Evolutionary conservation across 257 asterid genomes (phyloP).

Genomic region (Solanum phureja): DNA sequence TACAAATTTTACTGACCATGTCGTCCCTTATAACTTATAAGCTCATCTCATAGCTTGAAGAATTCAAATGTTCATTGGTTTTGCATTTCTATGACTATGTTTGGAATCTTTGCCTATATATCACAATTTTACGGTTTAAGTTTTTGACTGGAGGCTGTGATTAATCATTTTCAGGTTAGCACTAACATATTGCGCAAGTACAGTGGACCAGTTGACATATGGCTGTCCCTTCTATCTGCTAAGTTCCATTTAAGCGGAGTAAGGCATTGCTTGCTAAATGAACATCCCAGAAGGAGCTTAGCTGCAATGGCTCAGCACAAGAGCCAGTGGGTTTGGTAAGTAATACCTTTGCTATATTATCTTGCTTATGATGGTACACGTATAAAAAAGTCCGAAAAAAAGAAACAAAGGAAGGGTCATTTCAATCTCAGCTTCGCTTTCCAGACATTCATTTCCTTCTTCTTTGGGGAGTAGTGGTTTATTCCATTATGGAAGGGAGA

Average conservation of each 20-base stretch:
- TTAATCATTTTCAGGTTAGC: constrained; percentile 44
- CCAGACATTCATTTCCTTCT: not conserved
- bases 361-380: not conserved
- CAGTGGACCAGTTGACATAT: constrained; percentile 67
- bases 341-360: not conserved
- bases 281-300: constrained; percentile 48
- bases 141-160: not conserved
- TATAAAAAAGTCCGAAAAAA: not conserved
- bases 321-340: constrained; percentile 94
- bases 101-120: not conserved
- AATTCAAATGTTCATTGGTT: not conserved
- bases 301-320: constrained; percentile 84
- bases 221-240: constrained; percentile 49
- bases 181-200: constrained; percentile 69
- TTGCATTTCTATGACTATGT: not conserved
- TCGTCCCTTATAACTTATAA: not conserved
- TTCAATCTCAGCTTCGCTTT: not conserved
- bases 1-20: not conserved
- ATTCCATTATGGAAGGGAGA: not conserved
- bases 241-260: constrained; percentile 13
- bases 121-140: not conserved
- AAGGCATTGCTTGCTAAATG: constrained; percentile 52
- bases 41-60: not conserved
- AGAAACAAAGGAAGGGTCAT: not conserved
- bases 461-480: not conserved